Evolutionary conservation across 2,329 filamentous ascomycete genomes (phyloP).

Genomic region (Fusarium sp.): DNA sequence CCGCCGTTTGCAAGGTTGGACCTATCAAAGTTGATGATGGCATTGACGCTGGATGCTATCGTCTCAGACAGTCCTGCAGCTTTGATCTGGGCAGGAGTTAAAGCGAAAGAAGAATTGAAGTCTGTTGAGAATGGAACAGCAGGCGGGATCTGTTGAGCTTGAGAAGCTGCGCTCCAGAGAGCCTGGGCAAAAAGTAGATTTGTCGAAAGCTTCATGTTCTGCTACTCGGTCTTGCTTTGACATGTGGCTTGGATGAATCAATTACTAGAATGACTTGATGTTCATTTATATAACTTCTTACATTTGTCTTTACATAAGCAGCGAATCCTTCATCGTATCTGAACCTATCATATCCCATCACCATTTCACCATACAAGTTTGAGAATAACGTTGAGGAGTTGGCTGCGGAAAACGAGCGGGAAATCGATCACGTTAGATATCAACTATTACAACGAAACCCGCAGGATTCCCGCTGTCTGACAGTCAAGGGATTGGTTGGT

Average conservation of each 20-base stretch:
- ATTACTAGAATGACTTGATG: background rate
- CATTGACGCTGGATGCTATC: slow-evolving; percentile 10
- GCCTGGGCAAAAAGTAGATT: background rate
- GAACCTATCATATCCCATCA: background rate
- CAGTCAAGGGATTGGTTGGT: background rate
- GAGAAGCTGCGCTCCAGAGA: background rate
- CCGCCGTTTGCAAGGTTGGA: slow-evolving; percentile 29
- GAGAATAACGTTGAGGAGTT: background rate
- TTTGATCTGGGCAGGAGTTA: slow-evolving; percentile 9
- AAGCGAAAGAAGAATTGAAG: slow-evolving; percentile 30
- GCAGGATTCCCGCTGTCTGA: background rate
- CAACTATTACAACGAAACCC: no score
- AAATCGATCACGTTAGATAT: background rate
- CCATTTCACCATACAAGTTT: background rate
- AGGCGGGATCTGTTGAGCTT: background rate
- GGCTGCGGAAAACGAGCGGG: background rate
- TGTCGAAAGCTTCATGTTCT: background rate
- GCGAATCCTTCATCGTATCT: background rate
- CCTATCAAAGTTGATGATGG: slow-evolving; percentile 19
- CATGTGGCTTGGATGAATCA: background rate
- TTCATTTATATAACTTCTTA: background rate
- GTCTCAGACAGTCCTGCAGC: background rate
- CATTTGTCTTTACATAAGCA: background rate
- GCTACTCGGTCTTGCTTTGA: background rate
- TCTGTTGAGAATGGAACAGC: slow-evolving; percentile 1